A percentile compares a stretch with the other conserved stretches of the same genome.
phyloP scores from a whole-genome alignment of 2,329 filamentous ascomycete species.

The Rhynchosporium agropyri region DNA sequence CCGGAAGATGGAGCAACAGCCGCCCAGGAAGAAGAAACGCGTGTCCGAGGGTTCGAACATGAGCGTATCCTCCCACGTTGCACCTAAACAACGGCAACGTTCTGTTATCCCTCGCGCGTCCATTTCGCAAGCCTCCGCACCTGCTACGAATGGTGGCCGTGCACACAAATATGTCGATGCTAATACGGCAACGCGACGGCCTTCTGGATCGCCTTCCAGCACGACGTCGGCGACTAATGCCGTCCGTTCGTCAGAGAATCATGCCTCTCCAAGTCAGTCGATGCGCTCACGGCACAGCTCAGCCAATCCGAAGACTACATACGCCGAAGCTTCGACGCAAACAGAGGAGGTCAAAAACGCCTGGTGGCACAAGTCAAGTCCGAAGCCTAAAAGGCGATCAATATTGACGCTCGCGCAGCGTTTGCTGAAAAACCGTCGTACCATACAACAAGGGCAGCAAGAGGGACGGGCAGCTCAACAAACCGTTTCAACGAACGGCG shows the following conservation, averaged over 20 bases:
- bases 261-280: constrained; percentile 26
- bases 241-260: constrained; percentile 29
- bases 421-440: constrained; percentile 39
- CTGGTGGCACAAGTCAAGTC: constrained; percentile 38
- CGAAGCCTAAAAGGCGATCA: constrained; percentile 30
- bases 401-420: constrained; percentile 39
- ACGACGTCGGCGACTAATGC: constrained; percentile 37
- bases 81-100: constrained; percentile 40
- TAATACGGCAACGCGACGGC: constrained; percentile 37
- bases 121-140: constrained; percentile 31
- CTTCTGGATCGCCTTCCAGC: constrained; percentile 40
- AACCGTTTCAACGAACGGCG: constrained; percentile 14
- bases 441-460: constrained; percentile 31
- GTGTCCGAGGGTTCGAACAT: constrained; percentile 54
- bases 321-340: constrained; percentile 39
- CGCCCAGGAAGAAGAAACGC: constrained; percentile 64
- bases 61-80: constrained; percentile 23
- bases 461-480: constrained; percentile 25
- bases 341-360: constrained; percentile 40
- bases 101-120: constrained; percentile 38
- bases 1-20: constrained; percentile 63
- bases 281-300: constrained; percentile 35
- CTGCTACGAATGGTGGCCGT: constrained; percentile 31
- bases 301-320: constrained; percentile 31
- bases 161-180: constrained; percentile 39